phyloP scores from a whole-genome alignment of 2,329 filamentous ascomycete species.

The Colletotrichum costaricense region DNA sequence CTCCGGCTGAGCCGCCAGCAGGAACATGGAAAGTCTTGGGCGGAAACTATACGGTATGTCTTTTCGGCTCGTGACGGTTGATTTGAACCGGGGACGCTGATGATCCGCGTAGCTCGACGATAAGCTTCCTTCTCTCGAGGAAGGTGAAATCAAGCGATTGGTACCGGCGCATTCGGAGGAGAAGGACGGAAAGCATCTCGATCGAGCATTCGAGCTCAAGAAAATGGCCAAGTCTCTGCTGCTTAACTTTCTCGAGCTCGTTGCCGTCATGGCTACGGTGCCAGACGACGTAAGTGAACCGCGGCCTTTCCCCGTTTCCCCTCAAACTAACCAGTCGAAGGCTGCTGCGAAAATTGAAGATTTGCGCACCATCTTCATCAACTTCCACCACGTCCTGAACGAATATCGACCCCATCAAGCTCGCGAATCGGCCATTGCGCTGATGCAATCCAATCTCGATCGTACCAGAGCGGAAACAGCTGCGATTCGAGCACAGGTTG shows the following conservation, averaged over 20 bases:
- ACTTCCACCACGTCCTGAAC: constrained; percentile 93
- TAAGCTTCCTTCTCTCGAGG: constrained; percentile 73
- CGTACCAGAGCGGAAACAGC: constrained; percentile 78
- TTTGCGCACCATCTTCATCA: constrained; percentile 84
- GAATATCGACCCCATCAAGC: constrained; percentile 95
- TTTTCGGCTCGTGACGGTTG: background rate
- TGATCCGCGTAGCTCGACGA: constrained; percentile 61
- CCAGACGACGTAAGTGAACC: constrained; percentile 62
- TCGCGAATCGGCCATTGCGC: constrained; percentile 83
- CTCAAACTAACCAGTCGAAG: constrained; percentile 42
- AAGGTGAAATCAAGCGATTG: constrained; percentile 72
- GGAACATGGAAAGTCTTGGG: constrained; percentile 83
- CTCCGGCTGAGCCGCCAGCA: constrained; percentile 78
- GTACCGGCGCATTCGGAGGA: constrained; percentile 50
- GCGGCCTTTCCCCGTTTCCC: background rate
- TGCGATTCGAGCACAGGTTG: constrained; percentile 73
- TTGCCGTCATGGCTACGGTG: constrained; percentile 76
- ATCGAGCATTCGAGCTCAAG: constrained; percentile 77
- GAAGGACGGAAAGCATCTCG: constrained; percentile 66
- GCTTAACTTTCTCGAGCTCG: constrained; percentile 88
- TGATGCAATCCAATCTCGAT: constrained; percentile 89
- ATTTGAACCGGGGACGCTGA: background rate
- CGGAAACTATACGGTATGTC: constrained; percentile 66
- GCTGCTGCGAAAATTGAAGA: constrained; percentile 80
- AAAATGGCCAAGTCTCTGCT: constrained; percentile 86